Conservation (phyloP, 2,329 filamentous ascomycete species). For the Colletotrichum cordylinicola region DNA sequence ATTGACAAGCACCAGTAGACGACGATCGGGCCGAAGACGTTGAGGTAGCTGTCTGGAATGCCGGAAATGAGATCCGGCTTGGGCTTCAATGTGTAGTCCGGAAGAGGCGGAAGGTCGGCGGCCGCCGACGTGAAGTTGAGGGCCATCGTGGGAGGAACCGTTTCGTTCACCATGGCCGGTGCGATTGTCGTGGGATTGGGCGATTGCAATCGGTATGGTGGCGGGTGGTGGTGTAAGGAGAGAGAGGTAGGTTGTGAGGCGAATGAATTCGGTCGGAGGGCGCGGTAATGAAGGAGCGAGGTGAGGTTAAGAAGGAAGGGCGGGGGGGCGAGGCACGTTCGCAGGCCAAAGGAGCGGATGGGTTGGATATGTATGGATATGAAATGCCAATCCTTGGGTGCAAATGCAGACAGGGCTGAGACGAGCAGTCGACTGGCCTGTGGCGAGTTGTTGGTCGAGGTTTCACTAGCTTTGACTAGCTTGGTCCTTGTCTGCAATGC, state of each 20-base stretch:
- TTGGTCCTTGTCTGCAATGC: slow-evolving; percentile 18
- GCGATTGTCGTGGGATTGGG: not conserved
- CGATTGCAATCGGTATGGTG: not conserved
- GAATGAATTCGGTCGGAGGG: not conserved
- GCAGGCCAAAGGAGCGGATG: not conserved
- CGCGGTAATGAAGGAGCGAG: not conserved
- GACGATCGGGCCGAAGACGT: slow-evolving; percentile 76
- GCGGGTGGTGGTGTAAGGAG: not conserved
- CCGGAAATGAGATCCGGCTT: slow-evolving; percentile 76
- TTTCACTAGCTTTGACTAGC: slow-evolving; percentile 20
- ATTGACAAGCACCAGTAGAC: slow-evolving; percentile 90
- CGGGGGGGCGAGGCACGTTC: not conserved
- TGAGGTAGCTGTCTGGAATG: slow-evolving; percentile 82
- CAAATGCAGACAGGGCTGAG: slow-evolving; percentile 18
- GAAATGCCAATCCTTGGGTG: slow-evolving; percentile 7
- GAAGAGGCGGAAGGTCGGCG: slow-evolving; percentile 81
- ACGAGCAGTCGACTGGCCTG: slow-evolving; percentile 6
- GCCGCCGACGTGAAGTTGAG: slow-evolving; percentile 60
- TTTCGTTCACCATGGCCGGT: slow-evolving; percentile 45
- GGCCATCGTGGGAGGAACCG: slow-evolving; percentile 33
- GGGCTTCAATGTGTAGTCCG: slow-evolving; percentile 76
- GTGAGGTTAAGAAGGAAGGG: not conserved
- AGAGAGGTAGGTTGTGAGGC: not conserved
- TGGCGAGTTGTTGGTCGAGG: slow-evolving; percentile 18
- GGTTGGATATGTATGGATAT: not conserved